Percentiles rank a stretch among this genome's conserved stretches.
Conservation (phyloP, 345 rosid genomes). For the Salix koriyanagi region DNA sequence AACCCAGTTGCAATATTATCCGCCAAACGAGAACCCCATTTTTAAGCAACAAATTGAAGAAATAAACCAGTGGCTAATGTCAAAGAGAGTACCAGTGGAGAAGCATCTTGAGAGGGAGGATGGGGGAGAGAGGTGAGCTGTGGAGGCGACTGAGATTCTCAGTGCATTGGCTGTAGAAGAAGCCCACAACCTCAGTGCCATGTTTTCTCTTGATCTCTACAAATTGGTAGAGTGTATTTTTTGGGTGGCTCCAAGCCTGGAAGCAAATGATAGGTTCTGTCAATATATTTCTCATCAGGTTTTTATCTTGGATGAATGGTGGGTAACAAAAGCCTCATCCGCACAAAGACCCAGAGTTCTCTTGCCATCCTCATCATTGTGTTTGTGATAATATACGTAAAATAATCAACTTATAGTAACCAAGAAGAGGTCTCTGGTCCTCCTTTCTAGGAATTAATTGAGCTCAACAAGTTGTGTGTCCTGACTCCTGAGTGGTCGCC, state of each 20-base stretch:
- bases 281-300: constrained; percentile 8
- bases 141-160: constrained; percentile 54
- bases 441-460: too few relatives aligned
- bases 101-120: constrained; percentile 76
- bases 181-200: constrained; percentile 97
- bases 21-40: not conserved
- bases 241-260: constrained; percentile 17
- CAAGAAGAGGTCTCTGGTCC: too few relatives aligned
- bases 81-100: constrained; percentile 47
- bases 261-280: not conserved
- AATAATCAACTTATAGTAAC: not conserved
- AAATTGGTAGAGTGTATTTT: not conserved
- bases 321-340: constrained; percentile 72
- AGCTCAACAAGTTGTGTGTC: too few relatives aligned
- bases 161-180: constrained; percentile 90
- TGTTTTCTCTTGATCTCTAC: constrained; percentile 11
- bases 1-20: not conserved
- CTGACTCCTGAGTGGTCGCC: too few relatives aligned
- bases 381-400: not conserved
- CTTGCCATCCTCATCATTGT: not conserved
- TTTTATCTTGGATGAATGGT: constrained; percentile 72
- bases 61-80: not conserved
- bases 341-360: not conserved
- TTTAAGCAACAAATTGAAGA: not conserved
- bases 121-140: constrained; percentile 40